These are phyloP conservation scores for Lentinula sp. DNA, from an alignment of 768 basidiomycete species.

Conservation along the genomic window DNA sequence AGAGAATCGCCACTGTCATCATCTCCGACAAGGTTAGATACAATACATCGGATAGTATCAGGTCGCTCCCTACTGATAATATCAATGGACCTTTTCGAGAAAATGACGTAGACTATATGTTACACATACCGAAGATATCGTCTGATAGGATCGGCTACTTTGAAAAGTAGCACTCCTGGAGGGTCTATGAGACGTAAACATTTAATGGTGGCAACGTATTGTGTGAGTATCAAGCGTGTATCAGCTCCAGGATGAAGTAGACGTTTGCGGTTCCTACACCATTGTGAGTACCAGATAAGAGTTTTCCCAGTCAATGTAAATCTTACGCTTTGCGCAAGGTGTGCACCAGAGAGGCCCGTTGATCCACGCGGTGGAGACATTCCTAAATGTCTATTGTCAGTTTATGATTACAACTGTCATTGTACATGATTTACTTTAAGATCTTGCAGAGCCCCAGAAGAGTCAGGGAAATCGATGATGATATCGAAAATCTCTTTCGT, in stretches of 20 bases:
- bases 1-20: constrained; percentile 76
- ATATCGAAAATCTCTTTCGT: constrained; percentile 91
- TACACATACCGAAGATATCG: constrained; percentile 69
- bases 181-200: constrained; percentile 89
- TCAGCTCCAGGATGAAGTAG: constrained; percentile 95
- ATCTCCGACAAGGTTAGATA: constrained; percentile 84
- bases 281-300: constrained; percentile 4
- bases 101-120: background rate
- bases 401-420: background rate
- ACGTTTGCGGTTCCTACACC: constrained; percentile 69
- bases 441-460: constrained; percentile 78
- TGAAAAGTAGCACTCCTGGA: constrained; percentile 85
- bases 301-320: background rate
- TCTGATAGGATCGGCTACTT: constrained; percentile 90
- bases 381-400: constrained; percentile 36
- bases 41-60: constrained; percentile 93
- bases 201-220: constrained; percentile 91
- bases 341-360: constrained; percentile 69
- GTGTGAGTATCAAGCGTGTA: constrained; percentile 81
- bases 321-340: constrained; percentile 76
- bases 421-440: constrained; percentile 48
- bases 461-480: constrained; percentile 91
- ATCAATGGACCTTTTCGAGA: background rate
- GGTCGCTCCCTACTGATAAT: constrained; percentile 58
- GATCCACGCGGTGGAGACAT: constrained; percentile 75